A percentile compares a stretch with the other conserved stretches of the same genome.
phyloP scores from a whole-genome alignment of 2,329 filamentous ascomycete species.

The Pseudocercospora vitis region DNA sequence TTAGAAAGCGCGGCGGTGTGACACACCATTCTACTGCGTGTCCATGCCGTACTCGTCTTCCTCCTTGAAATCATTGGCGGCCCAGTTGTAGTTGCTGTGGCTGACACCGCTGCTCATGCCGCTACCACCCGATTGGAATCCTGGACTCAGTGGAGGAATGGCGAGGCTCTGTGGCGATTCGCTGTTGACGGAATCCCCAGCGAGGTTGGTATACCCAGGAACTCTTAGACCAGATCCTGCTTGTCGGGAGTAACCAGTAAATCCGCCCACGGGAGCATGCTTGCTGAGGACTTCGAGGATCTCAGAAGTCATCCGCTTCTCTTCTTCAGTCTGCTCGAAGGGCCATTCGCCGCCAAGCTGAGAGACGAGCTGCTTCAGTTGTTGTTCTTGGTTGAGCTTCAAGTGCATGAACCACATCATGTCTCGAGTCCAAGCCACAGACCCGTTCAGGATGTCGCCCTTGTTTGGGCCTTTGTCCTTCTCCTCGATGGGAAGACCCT shows the following conservation, averaged over 20 bases:
- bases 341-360: constrained; percentile 74
- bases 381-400: constrained; percentile 85
- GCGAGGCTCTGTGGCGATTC: constrained; percentile 40
- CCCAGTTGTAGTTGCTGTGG: constrained; percentile 45
- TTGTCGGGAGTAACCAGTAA: constrained; percentile 69
- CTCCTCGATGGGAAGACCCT: constrained; percentile 87
- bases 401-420: constrained; percentile 95
- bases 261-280: constrained; percentile 73
- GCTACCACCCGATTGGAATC: constrained; percentile 65
- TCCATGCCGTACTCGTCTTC: constrained; percentile 94
- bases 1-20: constrained; percentile 6
- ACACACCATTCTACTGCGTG: constrained; percentile 31
- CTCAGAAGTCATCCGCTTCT: constrained; percentile 93
- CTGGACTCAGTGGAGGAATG: constrained; percentile 48
- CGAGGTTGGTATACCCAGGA: constrained; percentile 87
- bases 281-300: constrained; percentile 82
- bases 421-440: constrained; percentile 95
- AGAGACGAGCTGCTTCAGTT: constrained; percentile 73
- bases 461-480: constrained; percentile 99
- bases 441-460: constrained; percentile 94
- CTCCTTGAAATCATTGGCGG: constrained; percentile 72
- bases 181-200: constrained; percentile 71
- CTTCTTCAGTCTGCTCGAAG: constrained; percentile 83
- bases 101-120: constrained; percentile 52
- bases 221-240: constrained; percentile 85